Evolutionary conservation across 768 basidiomycete species (phyloP).

Genomic region (Suillus ampliporus): DNA sequence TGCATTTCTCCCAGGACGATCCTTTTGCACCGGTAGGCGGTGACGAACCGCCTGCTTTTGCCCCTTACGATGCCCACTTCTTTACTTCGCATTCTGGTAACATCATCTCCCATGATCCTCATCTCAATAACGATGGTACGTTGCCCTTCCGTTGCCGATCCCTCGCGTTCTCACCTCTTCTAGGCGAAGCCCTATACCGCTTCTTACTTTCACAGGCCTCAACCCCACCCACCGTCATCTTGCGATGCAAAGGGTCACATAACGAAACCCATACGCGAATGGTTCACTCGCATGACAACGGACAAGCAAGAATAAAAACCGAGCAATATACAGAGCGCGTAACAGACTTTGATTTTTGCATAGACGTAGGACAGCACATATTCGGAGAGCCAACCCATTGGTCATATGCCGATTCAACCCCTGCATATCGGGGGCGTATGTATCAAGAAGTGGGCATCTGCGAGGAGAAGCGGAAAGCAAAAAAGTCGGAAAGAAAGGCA

Average conservation of each 20-base stretch:
- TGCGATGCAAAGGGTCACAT: constrained; percentile 63
- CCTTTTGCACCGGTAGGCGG: constrained; percentile 35
- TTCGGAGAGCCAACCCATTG: constrained; percentile 54
- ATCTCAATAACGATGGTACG: constrained; percentile 68
- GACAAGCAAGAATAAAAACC: constrained; percentile 38
- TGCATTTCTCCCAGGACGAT: constrained; percentile 29
- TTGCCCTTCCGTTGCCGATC: neutral
- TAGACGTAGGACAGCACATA: constrained; percentile 55
- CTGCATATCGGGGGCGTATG: constrained; percentile 70
- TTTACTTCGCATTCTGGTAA: constrained; percentile 53
- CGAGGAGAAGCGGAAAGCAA: constrained; percentile 45
- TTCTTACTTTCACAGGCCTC: constrained; percentile 67
- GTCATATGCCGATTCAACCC: constrained; percentile 65
- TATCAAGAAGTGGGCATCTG: constrained; percentile 56
- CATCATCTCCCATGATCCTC: constrained; percentile 72
- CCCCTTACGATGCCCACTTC: constrained; percentile 67
- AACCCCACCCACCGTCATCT: constrained; percentile 47
- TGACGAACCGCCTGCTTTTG: constrained; percentile 65
- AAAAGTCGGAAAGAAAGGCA: constrained; percentile 46
- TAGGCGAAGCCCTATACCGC: constrained; percentile 75
- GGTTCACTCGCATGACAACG: constrained; percentile 44
- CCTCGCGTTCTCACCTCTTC: constrained; percentile 12
- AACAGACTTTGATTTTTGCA: constrained; percentile 72
- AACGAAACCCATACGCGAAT: constrained; percentile 55
- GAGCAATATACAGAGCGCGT: constrained; percentile 66